Conservation (phyloP, 495 filamentous ascomycete species). For the Penicillium maclennaniae region DNA sequence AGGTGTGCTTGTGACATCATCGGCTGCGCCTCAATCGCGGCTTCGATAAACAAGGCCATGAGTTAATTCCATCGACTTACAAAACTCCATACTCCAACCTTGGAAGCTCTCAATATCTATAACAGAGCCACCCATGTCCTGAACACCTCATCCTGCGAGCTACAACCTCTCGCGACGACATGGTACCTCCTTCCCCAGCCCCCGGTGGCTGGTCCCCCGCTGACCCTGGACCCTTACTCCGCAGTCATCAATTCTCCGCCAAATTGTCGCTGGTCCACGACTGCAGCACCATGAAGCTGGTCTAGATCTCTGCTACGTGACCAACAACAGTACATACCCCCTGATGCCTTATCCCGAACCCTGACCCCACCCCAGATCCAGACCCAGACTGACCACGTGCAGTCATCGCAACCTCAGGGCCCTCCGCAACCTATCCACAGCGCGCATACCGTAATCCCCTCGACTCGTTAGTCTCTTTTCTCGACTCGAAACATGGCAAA, state of each 20-base stretch:
- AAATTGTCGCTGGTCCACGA: conserved; percentile 77
- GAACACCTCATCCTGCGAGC: neutral
- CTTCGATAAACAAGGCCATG: conserved; percentile 4
- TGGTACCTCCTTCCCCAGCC: conserved; percentile 5
- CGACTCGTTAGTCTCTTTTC: conserved; percentile 75
- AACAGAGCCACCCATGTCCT: conserved; percentile 1
- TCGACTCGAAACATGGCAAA: conserved; percentile 75
- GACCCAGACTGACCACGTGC: neutral
- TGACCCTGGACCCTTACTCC: neutral
- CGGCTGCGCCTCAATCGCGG: conserved; percentile 15
- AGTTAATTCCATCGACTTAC: neutral
- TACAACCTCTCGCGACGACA: conserved; percentile 6
- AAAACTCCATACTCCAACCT: neutral
- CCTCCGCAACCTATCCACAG: conserved; percentile 80
- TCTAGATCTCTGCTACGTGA: conserved; percentile 94
- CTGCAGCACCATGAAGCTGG: conserved; percentile 78
- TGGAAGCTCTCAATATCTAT: neutral
- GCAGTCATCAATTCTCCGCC: conserved; percentile 64
- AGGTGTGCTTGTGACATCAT: conserved; percentile 20
- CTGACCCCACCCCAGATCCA: neutral
- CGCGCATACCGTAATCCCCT: conserved; percentile 90
- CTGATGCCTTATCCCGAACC: neutral
- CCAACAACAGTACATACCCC: conserved; percentile 56
- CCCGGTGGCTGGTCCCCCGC: neutral
- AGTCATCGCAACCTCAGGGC: conserved; percentile 79